Evolutionary conservation across 352 stramenopile species (phyloP), one percentile per base, ranked within the genome.

Genomic region (Aphanomyces cochlioides): DNA sequence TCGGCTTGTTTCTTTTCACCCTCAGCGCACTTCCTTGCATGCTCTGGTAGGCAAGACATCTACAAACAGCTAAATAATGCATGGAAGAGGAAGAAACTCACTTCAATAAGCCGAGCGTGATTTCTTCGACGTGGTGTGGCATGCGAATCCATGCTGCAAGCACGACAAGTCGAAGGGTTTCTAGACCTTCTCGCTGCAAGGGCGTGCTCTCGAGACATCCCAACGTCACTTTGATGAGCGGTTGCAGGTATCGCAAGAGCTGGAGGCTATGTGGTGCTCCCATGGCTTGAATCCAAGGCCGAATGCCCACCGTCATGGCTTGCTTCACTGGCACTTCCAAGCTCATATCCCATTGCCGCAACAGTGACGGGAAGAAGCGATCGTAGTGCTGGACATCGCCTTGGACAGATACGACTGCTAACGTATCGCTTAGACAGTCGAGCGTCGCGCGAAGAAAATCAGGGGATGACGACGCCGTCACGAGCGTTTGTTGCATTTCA

Each of bases 161-260:
- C 5, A 95, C 66, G 5, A 82, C 83, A 39, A 73, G 48, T 1
- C 78, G 80, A 38, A 95, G 67, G 0, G 83, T 81, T 72, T 89
- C 68, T 13, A 95, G 77, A 13, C 83, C 85, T 54, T 88, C 78
- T 4, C 82, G 36, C 5, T 88, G 48, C 19, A 95, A 47, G 1
- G 54, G 28, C 50, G 90, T 82, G 47, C 79, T 83, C 47, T 93
- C 87, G 48, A 92, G 85, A 1, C 80, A 82, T 3, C 82, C 83
- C 17, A 87, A 21, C 21, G 92, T 54, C 19, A 93, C 84, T 59
- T 92, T 91, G 66, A 93, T 73, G 43, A 95, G 72, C 19, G 87
- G 81, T 67, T 93, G 87, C 28, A 95, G 59, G 66, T 90, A 95
- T 37, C 79, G 80, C 56, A 93, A 79, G 40, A 88, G 36, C 19